Base-by-base conservation (phyloP, 2,329 filamentous ascomycete genomes). In the Phoma sp. region DNA sequence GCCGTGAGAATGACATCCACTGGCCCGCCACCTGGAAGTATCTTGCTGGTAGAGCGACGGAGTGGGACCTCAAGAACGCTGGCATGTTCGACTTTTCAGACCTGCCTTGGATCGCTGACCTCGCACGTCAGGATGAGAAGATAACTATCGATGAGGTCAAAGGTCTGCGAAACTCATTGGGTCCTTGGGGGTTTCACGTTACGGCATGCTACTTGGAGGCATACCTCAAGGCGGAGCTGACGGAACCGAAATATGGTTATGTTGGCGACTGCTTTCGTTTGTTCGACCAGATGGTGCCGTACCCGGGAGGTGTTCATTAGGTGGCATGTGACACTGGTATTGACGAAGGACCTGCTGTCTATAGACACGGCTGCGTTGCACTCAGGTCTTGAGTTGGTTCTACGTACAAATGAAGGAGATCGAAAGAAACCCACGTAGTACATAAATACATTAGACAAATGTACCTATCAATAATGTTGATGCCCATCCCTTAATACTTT, bases 1-100 rank as follows among this genome's bases (percentile, higher is more conserved):
- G 89, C 5, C 97, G 93, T 82, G 93, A 93, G 75, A 96, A 98
- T 76, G 96, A 95, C 76, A 92, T 97, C 77, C 90, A 97, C 69
- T 87, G 85, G 65, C 89, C 88, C 62, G 85, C 88, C 46, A 95
- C 92, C 21, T 69, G 63, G 64, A 28, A 39, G 3, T 42, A 60
- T 2, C 56, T 71, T 17, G 49, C 32, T 0, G 65, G 67, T 7
- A 48, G 37, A 1, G 56, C 56, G 1, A 62, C 61, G 0, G 68
- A 72, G 36, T 68, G 59, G 37, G 65, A 68, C 23, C 50, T 69
- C 25, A n/a, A 55, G 2, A 26, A 63, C 26, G 55, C 57, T 1
- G 64, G 43, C 1, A 47, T 66, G 4, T 62, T 71, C 7, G 67
- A 71, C 32, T 68, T 57, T 17, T 55, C 57, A 0, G 70, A 71